Evolutionary conservation across 1,284 basidiomycete genomes (phyloP).

Genomic region (Kwoniella shivajii): DNA sequence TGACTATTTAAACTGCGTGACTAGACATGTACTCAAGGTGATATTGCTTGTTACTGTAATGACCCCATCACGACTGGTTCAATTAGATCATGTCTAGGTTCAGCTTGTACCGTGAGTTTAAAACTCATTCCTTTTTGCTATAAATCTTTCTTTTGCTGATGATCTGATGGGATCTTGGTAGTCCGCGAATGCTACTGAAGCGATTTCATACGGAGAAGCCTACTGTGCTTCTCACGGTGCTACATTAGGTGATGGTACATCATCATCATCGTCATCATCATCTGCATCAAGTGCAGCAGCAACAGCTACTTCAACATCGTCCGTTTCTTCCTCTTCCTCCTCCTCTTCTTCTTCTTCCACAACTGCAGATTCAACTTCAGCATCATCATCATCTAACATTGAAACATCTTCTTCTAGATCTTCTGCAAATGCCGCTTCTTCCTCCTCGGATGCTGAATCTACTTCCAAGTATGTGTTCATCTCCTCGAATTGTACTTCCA

Average conservation of each 20-base stretch:
- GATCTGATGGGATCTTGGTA: too few species aligned
- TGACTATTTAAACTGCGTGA: background rate
- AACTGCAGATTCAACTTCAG: background rate
- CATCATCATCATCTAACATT: background rate
- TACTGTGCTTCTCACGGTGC: slow-evolving; percentile 18
- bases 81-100: slow-evolving; percentile 20
- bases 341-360: background rate
- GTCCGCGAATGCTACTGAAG: slow-evolving; percentile 16
- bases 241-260: slow-evolving; percentile 1
- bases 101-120: slow-evolving; percentile 20
- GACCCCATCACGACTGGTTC: slow-evolving; percentile 13
- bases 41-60: slow-evolving; percentile 24
- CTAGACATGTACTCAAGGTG: slow-evolving; percentile 15
- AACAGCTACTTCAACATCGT: slow-evolving; percentile 17
- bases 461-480: background rate
- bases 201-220: slow-evolving; percentile 17
- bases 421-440: background rate
- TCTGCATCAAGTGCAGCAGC: slow-evolving; percentile 16
- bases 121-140: background rate
- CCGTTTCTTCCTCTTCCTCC: background rate
- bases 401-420: background rate
- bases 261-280: slow-evolving; percentile 8
- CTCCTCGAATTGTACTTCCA: background rate
- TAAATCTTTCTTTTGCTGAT: background rate
- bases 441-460: background rate